A percentile compares a stretch with the other conserved stretches of the same genome.
Evolutionary conservation across 176 grass and related monocot species (phyloP).

Genomic region (Panicum miliaceum): DNA sequence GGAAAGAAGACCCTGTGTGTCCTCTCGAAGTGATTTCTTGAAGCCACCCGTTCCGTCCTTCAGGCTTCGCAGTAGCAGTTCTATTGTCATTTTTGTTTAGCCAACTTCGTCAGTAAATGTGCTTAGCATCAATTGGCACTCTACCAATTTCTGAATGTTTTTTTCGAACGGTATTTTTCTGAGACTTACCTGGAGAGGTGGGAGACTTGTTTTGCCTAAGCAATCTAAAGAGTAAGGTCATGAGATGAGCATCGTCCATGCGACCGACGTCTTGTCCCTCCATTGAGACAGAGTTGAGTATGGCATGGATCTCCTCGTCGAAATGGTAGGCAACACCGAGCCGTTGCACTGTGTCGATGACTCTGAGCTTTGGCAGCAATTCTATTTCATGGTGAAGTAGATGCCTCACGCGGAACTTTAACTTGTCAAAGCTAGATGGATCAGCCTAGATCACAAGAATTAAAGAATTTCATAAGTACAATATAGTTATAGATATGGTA

Average conservation of each 20-base stretch:
- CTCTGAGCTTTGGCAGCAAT: slow-evolving; percentile 20
- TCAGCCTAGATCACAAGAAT: neutral
- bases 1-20: slow-evolving; percentile 21
- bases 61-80: neutral
- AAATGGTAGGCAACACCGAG: slow-evolving; percentile 65
- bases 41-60: neutral
- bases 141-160: neutral
- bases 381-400: slow-evolving; percentile 1
- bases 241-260: slow-evolving; percentile 20
- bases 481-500: no score
- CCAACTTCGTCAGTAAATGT: neutral
- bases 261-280: neutral
- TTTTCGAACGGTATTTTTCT: neutral
- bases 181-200: slow-evolving; percentile 41
- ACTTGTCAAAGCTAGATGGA: slow-evolving; percentile 18
- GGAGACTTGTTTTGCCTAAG: slow-evolving; percentile 50
- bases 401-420: slow-evolving; percentile 34
- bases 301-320: slow-evolving; percentile 35
- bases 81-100: neutral
- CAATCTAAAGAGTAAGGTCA: slow-evolving; percentile 52
- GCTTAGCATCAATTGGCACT: neutral
- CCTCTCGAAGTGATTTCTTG: neutral
- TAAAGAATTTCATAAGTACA: neutral
- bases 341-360: slow-evolving; percentile 51
- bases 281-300: slow-evolving; percentile 33